These are phyloP conservation scores for Purpureocillium lavendulum DNA, from an alignment of 2,329 filamentous ascomycete genomes.

Conservation along the genomic window DNA sequence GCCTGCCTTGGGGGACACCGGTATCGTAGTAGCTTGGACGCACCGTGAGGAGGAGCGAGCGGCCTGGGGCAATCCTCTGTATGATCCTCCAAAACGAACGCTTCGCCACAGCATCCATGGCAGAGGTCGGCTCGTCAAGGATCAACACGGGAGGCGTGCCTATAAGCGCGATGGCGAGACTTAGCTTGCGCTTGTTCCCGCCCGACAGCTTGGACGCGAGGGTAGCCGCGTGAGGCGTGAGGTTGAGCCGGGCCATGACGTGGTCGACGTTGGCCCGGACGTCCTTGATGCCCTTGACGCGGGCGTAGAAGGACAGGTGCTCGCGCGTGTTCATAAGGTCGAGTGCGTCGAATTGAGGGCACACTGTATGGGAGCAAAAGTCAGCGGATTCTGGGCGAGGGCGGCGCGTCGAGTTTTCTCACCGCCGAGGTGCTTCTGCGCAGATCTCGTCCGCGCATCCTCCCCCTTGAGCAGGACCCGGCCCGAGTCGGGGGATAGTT, in stretches of 20 bases:
- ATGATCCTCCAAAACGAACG: conserved; percentile 82
- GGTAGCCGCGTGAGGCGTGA: conserved; percentile 57
- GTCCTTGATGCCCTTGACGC: conserved; percentile 64
- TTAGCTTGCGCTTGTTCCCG: conserved; percentile 81
- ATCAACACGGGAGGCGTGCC: conserved; percentile 76
- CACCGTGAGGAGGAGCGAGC: conserved; percentile 65
- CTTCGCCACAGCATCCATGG: conserved; percentile 81
- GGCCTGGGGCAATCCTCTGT: conserved; percentile 58
- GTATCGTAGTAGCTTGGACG: conserved; percentile 3
- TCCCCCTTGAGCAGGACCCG: too few species aligned
- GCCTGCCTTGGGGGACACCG: too few species aligned
- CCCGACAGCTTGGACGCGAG: conserved; percentile 71
- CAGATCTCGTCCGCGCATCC: too few species aligned
- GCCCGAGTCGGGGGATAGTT: too few species aligned
- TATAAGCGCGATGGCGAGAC: conserved; percentile 76
- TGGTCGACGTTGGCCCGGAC: conserved; percentile 64
- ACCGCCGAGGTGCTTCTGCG: too few species aligned
- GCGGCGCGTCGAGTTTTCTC: too few species aligned
- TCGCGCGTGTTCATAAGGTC: conserved; percentile 78
- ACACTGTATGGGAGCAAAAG: conserved; percentile 50
- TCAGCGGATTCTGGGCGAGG: too few species aligned
- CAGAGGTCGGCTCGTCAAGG: conserved; percentile 75
- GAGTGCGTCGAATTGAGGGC: conserved; percentile 75
- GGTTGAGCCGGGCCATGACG: conserved; percentile 64
- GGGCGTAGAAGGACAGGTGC: conserved; percentile 74